Evolutionary conservation across 768 basidiomycete species (phyloP).

Genomic region (Mycena vulgaris): DNA sequence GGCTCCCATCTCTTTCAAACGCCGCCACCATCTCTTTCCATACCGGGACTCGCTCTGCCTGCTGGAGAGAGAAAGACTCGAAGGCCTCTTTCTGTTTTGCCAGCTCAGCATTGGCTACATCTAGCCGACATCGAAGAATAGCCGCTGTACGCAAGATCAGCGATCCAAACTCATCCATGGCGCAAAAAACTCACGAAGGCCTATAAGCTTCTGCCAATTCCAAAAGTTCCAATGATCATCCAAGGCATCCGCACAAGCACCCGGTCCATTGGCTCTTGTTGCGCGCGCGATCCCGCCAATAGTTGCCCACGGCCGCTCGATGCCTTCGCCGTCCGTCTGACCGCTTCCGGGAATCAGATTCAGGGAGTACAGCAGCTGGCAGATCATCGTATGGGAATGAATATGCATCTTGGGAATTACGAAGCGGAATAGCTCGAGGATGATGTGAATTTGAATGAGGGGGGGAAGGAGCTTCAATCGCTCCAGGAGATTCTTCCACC

Average conservation of each 20-base stretch:
- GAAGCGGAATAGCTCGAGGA: slow-evolving; percentile 33
- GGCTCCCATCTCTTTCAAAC: slow-evolving; percentile 7
- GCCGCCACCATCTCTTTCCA: slow-evolving; percentile 18
- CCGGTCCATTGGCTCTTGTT: slow-evolving; percentile 54
- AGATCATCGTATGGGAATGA: no score
- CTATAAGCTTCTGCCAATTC: slow-evolving; percentile 46
- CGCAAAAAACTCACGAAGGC: slow-evolving; percentile 40
- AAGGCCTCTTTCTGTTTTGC: not conserved
- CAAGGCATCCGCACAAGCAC: slow-evolving; percentile 43
- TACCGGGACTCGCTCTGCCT: not conserved
- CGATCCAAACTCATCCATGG: not conserved
- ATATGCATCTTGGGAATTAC: no score
- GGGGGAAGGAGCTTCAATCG: slow-evolving; percentile 36
- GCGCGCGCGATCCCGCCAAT: slow-evolving; percentile 44
- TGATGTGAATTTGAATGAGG: slow-evolving; percentile 22
- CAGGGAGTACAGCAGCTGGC: slow-evolving; percentile 44
- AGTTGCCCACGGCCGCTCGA: slow-evolving; percentile 48
- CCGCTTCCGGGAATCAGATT: slow-evolving; percentile 43
- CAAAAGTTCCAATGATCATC: slow-evolving; percentile 46
- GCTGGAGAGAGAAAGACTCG: slow-evolving; percentile 3
- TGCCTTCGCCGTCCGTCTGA: slow-evolving; percentile 52
- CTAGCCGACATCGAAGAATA: not conserved
- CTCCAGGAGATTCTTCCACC: slow-evolving; percentile 41
- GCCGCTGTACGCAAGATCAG: not conserved
- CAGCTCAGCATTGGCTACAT: not conserved